These are phyloP conservation scores for Penicillium sp. DNA, from an alignment of 2,329 filamentous ascomycete genomes.

Conservation along the genomic window DNA sequence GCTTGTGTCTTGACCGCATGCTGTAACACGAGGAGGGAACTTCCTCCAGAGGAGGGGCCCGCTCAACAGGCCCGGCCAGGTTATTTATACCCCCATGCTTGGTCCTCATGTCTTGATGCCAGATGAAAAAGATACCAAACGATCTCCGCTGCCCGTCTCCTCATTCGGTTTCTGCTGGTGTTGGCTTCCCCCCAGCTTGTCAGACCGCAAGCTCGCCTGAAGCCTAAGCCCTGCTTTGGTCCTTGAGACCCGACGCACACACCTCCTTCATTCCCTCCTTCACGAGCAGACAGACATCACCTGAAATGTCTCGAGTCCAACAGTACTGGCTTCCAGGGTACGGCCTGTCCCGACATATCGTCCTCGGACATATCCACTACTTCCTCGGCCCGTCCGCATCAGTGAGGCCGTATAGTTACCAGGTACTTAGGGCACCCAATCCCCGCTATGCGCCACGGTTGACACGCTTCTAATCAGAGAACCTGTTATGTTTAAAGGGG, in stretches of 20 bases:
- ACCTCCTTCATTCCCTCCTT: neutral
- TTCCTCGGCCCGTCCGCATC: constrained; percentile 56
- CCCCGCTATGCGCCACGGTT: constrained; percentile 17
- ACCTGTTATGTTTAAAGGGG: constrained; percentile 42
- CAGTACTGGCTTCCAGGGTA: constrained; percentile 58
- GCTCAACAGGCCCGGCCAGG: neutral
- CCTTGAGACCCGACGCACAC: constrained; percentile 1
- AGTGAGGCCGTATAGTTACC: constrained; percentile 55
- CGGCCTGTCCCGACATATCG: constrained; percentile 56
- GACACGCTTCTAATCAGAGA: constrained; percentile 34
- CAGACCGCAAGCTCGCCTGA: constrained; percentile 7
- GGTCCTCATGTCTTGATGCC: constrained; percentile 15
- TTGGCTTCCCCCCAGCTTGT: constrained; percentile 11
- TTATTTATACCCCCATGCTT: constrained; percentile 29
- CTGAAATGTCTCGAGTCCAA: constrained; percentile 45
- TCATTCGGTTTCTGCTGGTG: constrained; percentile 18
- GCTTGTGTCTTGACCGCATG: constrained; percentile 12
- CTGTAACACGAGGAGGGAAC: constrained; percentile 4
- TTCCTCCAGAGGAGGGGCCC: neutral
- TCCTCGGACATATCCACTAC: constrained; percentile 56
- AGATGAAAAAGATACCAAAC: constrained; percentile 16
- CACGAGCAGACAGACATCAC: neutral
- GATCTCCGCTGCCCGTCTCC: constrained; percentile 13
- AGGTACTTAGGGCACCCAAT: constrained; percentile 43
- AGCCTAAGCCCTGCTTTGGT: constrained; percentile 3